These are phyloP conservation scores for Solanum corneliomulleri DNA, from an alignment of 257 asterid species.

Conservation along the genomic window DNA sequence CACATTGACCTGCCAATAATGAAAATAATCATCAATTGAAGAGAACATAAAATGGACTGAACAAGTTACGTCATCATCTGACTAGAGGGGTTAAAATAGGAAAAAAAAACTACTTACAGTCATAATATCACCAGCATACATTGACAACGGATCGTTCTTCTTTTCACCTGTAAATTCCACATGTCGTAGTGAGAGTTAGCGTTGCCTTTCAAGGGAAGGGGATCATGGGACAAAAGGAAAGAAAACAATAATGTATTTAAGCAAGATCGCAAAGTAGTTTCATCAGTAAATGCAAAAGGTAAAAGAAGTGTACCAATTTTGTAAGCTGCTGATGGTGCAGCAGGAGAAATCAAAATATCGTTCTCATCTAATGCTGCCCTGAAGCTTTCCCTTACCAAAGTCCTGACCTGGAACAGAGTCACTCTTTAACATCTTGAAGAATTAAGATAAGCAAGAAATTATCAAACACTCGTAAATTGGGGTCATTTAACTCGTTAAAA, in stretches of 20 bases:
- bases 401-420: constrained; percentile 57
- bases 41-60: not conserved
- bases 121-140: constrained; percentile 99
- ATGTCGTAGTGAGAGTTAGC: not conserved
- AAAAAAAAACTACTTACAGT: constrained; percentile 47
- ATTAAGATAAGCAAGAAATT: not conserved
- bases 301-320: constrained; percentile 44
- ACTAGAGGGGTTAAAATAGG: not conserved
- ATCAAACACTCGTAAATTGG: not conserved
- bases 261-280: not conserved
- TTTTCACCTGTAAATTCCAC: constrained; percentile 67
- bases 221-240: not conserved
- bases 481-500: not conserved
- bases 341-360: constrained; percentile 91
- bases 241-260: not conserved
- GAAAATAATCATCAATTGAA: not conserved
- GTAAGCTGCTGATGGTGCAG: constrained; percentile 92
- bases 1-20: constrained; percentile 66
- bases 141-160: constrained; percentile 95
- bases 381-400: constrained; percentile 65
- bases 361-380: constrained; percentile 62
- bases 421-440: not conserved
- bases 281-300: not conserved
- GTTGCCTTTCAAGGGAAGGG: not conserved
- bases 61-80: not conserved